Evolutionary conservation across 306 rosid species (phyloP).

Genomic region (Gastrolobium villosum): DNA sequence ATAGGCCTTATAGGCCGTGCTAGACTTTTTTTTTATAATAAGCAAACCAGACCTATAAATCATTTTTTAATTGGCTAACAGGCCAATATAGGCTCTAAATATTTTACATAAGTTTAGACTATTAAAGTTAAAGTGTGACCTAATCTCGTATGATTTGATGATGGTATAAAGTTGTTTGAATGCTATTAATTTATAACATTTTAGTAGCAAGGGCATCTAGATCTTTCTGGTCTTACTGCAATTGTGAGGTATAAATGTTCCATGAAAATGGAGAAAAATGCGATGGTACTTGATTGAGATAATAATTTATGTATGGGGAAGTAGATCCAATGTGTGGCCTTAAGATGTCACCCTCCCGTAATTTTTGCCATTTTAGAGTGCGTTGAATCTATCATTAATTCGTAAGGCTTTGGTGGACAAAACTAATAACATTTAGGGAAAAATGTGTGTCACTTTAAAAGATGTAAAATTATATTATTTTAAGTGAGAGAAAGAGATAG

Average conservation of each 20-base stretch:
- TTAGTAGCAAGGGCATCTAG: slow-evolving; percentile 44
- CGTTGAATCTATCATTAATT: slow-evolving; percentile 17
- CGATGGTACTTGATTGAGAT: slow-evolving; percentile 14
- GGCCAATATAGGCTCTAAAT: too few relatives aligned
- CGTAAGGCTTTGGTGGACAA: background rate
- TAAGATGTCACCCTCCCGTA: background rate
- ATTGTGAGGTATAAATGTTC: slow-evolving; percentile 31
- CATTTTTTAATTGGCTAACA: too few relatives aligned
- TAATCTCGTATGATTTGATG: slow-evolving; percentile 39
- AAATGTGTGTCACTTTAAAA: too few relatives aligned
- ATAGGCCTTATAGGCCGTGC: too few relatives aligned
- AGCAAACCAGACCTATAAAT: too few relatives aligned
- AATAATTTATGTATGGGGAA: slow-evolving; percentile 7
- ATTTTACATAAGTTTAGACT: too few relatives aligned
- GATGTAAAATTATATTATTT: too few relatives aligned
- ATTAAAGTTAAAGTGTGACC: too few relatives aligned
- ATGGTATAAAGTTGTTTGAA: slow-evolving; percentile 37
- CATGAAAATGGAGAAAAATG: slow-evolving; percentile 21
- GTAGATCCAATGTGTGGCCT: slow-evolving; percentile 43
- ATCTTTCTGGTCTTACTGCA: slow-evolving; percentile 32
- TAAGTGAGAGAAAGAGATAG: too few relatives aligned
- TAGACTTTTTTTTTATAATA: too few relatives aligned
- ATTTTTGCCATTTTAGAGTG: background rate
- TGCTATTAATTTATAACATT: slow-evolving; percentile 34
- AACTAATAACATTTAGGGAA: background rate